These are phyloP conservation scores for Glutinoglossum americanum DNA, from an alignment of 495 filamentous ascomycete species.

Conservation along the genomic window DNA sequence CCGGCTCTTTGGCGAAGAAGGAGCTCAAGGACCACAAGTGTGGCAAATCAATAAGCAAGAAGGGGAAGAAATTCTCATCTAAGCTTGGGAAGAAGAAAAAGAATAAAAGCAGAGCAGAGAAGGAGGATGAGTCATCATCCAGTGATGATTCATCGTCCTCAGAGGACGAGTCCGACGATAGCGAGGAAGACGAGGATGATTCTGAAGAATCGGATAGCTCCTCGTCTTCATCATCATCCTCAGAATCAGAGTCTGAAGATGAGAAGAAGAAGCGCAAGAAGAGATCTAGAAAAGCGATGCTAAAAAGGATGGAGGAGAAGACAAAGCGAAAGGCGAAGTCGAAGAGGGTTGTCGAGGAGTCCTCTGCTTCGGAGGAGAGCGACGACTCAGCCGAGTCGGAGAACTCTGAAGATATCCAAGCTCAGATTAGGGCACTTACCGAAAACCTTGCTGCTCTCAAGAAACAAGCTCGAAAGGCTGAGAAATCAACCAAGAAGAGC, in stretches of 20 bases:
- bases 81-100: slow-evolving; percentile 9
- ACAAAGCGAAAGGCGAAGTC: slow-evolving; percentile 15
- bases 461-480: slow-evolving; percentile 9
- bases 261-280: slow-evolving; percentile 21
- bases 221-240: background rate
- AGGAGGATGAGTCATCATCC: slow-evolving; percentile 11
- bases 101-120: slow-evolving; percentile 17
- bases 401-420: slow-evolving; percentile 8
- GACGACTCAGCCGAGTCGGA: slow-evolving; percentile 8
- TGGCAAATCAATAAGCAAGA: slow-evolving; percentile 7
- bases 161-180: slow-evolving; percentile 15
- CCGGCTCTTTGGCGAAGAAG: background rate
- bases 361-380: slow-evolving; percentile 6
- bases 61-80: background rate
- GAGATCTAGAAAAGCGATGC: slow-evolving; percentile 14
- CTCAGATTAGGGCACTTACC: slow-evolving; percentile 7
- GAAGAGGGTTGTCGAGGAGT: slow-evolving; percentile 10
- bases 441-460: slow-evolving; percentile 8
- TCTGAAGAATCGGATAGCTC: background rate
- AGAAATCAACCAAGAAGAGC: slow-evolving; percentile 18
- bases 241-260: slow-evolving; percentile 16
- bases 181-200: slow-evolving; percentile 18
- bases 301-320: slow-evolving; percentile 17
- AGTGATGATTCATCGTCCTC: slow-evolving; percentile 15
- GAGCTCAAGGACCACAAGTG: slow-evolving; percentile 7